Evolutionary conservation across 225 moss, liverwort and hornwort species (phyloP).

Genomic region (Bryum argenteum): DNA sequence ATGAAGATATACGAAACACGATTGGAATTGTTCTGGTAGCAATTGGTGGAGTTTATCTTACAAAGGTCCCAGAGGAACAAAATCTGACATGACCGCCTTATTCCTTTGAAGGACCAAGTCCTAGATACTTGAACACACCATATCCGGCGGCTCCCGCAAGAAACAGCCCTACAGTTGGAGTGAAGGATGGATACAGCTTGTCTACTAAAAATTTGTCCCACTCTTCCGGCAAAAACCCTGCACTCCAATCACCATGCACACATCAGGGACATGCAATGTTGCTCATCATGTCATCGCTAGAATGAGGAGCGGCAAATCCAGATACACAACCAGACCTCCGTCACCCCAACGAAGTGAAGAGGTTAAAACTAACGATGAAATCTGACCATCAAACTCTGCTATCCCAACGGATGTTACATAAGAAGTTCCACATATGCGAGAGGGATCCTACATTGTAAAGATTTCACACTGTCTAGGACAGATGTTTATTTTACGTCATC

Average conservation of each 20-base stretch:
- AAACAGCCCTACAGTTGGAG: conserved; percentile 67
- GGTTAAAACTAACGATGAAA: neutral
- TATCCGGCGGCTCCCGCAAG: conserved; percentile 60
- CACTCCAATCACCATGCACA: conserved; percentile 16
- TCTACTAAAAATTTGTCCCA: conserved; percentile 63
- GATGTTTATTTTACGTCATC: neutral
- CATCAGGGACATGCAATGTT: conserved; percentile 6
- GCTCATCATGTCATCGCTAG: conserved; percentile 1
- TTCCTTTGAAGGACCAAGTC: conserved; percentile 43
- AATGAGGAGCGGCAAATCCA: neutral
- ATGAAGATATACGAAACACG: neutral
- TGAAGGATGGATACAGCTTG: conserved; percentile 58
- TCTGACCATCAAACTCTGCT: neutral
- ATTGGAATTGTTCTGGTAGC: neutral
- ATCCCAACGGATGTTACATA: neutral
- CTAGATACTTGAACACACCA: conserved; percentile 63
- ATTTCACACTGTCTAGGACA: too few species aligned
- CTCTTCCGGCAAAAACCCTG: conserved; percentile 67
- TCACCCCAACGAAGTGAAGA: neutral
- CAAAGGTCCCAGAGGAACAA: conserved; percentile 12
- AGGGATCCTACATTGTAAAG: neutral
- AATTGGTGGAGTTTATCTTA: conserved; percentile 10
- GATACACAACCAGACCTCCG: neutral
- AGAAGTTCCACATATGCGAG: too few species aligned
- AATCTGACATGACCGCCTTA: conserved; percentile 23